These are phyloP conservation scores for Polytrichum formosum DNA, from an alignment of 225 moss, liverwort and hornwort genomes.

Conservation along the genomic window DNA sequence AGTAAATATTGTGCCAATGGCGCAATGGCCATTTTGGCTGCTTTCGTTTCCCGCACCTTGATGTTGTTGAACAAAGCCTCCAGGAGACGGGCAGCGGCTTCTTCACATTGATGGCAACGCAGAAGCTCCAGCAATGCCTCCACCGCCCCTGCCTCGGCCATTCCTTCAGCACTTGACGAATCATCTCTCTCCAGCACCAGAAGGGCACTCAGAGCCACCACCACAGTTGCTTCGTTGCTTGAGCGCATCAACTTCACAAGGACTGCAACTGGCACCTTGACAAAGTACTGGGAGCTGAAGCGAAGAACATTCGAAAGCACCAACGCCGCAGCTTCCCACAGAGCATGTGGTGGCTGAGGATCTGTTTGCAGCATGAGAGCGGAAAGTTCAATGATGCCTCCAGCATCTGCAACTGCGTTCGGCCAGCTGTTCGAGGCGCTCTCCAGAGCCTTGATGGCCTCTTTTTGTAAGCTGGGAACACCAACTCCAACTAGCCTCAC, in stretches of 20 bases:
- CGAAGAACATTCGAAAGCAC: conserved; percentile 92
- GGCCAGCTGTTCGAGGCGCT: conserved; percentile 99
- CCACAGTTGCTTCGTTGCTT: conserved; percentile 81
- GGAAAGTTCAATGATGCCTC: conserved; percentile 88
- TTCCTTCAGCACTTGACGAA: conserved; percentile 81
- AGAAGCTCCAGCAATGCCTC: conserved; percentile 90
- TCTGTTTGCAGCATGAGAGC: conserved; percentile 83
- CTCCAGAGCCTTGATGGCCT: conserved; percentile 87
- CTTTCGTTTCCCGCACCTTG: conserved; percentile 93
- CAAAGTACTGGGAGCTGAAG: conserved; percentile 89
- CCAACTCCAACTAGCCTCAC: conserved; percentile 84
- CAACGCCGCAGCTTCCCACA: conserved; percentile 93
- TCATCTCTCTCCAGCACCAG: conserved; percentile 96
- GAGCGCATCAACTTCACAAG: conserved; percentile 90
- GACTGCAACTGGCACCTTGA: conserved; percentile 77
- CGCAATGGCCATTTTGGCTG: conserved; percentile 75
- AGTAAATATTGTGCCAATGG: conserved; percentile 89
- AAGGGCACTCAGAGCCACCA: conserved; percentile 84
- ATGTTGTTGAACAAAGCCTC: conserved; percentile 94
- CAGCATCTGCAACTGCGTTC: conserved; percentile 94
- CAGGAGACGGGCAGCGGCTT: conserved; percentile 79
- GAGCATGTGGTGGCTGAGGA: conserved; percentile 88
- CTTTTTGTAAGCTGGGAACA: conserved; percentile 84
- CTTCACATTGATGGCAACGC: conserved; percentile 96
- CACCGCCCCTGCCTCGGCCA: conserved; percentile 89